These are phyloP conservation scores for Porodaedalea pini DNA, from an alignment of 1,284 basidiomycete species.

Conservation along the genomic window DNA sequence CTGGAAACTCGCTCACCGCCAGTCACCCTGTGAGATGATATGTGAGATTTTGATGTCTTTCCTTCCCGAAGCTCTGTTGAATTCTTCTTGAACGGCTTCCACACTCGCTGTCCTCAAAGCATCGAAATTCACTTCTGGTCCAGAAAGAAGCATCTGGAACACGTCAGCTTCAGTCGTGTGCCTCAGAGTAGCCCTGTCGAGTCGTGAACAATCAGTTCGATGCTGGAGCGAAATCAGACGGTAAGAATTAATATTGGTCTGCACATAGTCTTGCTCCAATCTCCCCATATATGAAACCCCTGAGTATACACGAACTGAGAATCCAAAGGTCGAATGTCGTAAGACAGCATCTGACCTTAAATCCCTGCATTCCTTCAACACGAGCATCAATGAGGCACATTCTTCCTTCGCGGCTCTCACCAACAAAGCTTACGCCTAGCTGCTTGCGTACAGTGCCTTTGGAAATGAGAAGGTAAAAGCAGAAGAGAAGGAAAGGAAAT, in stretches of 20 bases:
- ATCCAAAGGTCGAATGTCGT: neutral
- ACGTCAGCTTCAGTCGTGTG: neutral
- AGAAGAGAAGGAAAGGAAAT: no score
- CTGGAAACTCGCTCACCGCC: conserved; percentile 9
- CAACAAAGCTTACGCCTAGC: no score
- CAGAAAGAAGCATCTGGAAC: conserved; percentile 8
- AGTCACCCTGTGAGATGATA: conserved; percentile 7
- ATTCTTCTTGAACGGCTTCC: neutral
- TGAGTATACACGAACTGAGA: neutral
- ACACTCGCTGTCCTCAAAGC: neutral
- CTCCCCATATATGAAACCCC: neutral
- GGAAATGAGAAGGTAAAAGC: no score
- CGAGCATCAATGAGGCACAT: no score
- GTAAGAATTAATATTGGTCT: neutral
- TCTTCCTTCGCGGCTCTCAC: no score
- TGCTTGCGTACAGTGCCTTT: no score
- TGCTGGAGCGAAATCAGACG: neutral
- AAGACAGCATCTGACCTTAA: no score
- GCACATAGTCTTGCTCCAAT: neutral
- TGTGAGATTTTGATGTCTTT: conserved; percentile 2
- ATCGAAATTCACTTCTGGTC: no score
- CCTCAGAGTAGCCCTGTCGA: conserved; percentile 1
- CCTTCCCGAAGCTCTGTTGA: neutral
- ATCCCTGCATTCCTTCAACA: no score
- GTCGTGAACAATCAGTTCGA: no score